These are phyloP conservation scores for Phytophthora fragariae DNA, from an alignment of 352 stramenopile species.

Conservation along the genomic window DNA sequence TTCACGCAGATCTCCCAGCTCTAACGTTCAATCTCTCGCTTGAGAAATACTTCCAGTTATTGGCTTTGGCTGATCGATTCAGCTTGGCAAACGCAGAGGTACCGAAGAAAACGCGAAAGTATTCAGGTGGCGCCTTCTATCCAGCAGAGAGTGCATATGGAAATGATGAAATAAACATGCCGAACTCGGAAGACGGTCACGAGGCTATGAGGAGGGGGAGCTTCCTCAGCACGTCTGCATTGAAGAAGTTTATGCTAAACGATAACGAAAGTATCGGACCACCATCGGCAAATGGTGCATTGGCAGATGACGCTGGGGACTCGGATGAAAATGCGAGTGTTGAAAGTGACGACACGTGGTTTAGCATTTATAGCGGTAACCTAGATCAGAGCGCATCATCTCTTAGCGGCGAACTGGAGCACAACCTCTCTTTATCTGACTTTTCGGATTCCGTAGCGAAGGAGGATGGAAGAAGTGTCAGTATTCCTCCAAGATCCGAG, in stretches of 20 bases:
- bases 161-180: conserved; percentile 13
- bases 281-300: conserved; percentile 20
- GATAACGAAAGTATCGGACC: conserved; percentile 37
- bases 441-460: conserved; percentile 14
- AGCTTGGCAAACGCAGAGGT: conserved; percentile 42
- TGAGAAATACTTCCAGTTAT: conserved; percentile 84
- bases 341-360: conserved; percentile 90
- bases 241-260: conserved; percentile 63
- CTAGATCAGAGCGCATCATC: conserved; percentile 44
- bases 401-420: conserved; percentile 25
- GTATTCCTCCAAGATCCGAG: conserved; percentile 24
- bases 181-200: conserved; percentile 27
- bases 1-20: conserved; percentile 84
- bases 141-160: conserved; percentile 19
- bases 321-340: conserved; percentile 74
- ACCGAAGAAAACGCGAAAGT: conserved; percentile 36
- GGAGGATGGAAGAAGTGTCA: conserved; percentile 13
- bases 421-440: conserved; percentile 29
- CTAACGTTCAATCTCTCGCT: conserved; percentile 88
- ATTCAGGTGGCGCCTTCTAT: conserved; percentile 26
- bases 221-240: conserved; percentile 57
- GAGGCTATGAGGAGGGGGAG: conserved; percentile 42
- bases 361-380: conserved; percentile 84
- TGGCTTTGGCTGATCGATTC: conserved; percentile 70
- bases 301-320: conserved; percentile 41